Base-by-base conservation (phyloP, 164 flowering plant genomes). In the Nymphaea colorata region DNA sequence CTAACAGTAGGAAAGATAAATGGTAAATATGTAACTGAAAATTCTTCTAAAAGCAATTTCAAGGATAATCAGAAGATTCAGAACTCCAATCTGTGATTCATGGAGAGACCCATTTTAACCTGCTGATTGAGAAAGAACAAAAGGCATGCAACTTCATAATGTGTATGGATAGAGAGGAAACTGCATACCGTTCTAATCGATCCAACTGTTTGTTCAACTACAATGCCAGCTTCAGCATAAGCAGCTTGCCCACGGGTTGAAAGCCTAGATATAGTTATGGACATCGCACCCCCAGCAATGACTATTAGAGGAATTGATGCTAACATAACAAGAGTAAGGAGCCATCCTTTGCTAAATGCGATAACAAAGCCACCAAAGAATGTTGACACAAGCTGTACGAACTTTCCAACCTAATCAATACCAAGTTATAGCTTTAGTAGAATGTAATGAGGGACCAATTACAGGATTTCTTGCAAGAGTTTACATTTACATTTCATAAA, bases 131-230 rank as follows among this genome's bases (percentile, higher is more conserved):
- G 36, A 25, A 25, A 25, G 36, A 25, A 25, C 36, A 4, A 2
- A 51, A 15, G 14, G 3, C 8, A 51, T 8, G 57, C 8, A 51
- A 10, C 57, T 51, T 51, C 57, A 51, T 4, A 51, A 51, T 51
- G 8, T 51, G 57, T 51, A 15, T 15, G 14, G 8, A 51, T 51
- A 15, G 14, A 51, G 57, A 8, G 57, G 8, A 51, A 61, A 61
- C 4, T 18, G 60, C 75, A 14, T 73, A 80, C 80, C 25, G 80
- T 77, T 72, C 80, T 70, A 43, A 77, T 77, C 3, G 82, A 47
- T 11, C 80, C 72, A 14, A 80, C 63, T 8, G 82, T 75, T 66
- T 80, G 79, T 47, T 77, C 82, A 17, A 77, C 78, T 17, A 77
- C 66, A 25, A 64, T 73, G 67, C 75, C 79, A 16, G 80, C 80